Evolutionary conservation across 2,329 filamentous ascomycete genomes (phyloP), one percentile per base, ranked within the genome.

Genomic region (Beauveria bassiana): DNA sequence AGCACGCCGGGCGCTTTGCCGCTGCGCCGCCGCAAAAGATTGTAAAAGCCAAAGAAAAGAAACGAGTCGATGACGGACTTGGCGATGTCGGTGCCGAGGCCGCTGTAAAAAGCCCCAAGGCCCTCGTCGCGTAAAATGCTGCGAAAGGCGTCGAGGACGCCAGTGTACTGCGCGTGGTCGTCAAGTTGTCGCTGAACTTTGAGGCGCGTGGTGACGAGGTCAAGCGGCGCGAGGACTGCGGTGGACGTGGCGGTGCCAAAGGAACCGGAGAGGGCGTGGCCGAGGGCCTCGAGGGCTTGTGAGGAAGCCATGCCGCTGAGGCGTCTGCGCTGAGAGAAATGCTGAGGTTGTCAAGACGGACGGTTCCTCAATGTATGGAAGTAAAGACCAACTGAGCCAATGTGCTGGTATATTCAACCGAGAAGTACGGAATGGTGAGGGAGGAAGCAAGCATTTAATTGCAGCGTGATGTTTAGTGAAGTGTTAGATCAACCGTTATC

Each of bases 31-130:
- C 75, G 70, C 55, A 81, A 70, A 28, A 79, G 72, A 64, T 81
- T 89, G 75, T 96, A 96, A 62, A 90, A 87, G 20, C 93, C 81
- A 75, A 96, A 96, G 78, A 96, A 96, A 57, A 96, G 79, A 70
- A 95, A 93, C 61, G 88, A 90, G 75, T 95, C 91, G 34, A 85
- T 80, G 24, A 87, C 79, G 26, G 84, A 86, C 72, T 89, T 91
- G 68, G 77, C 79, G 12, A 87, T 84, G 69, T 90, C 87, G 42
- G 83, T 80, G 7, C 79, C 74, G 1, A 89, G 72, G 28, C 88
- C 88, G 26, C 78, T 81, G 70, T 89, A 96, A 66, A 96, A 86
- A 1, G 87, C 89, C 20, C 87, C 66, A 3, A 89, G 86, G n/a
- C 90, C 90, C 72, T 92, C 89, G 38, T 82, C 78, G 40, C 78